Evolutionary conservation across 192 early-diverging fungal species (phyloP).

Genomic region (Phycomyces blakesleeanus): DNA sequence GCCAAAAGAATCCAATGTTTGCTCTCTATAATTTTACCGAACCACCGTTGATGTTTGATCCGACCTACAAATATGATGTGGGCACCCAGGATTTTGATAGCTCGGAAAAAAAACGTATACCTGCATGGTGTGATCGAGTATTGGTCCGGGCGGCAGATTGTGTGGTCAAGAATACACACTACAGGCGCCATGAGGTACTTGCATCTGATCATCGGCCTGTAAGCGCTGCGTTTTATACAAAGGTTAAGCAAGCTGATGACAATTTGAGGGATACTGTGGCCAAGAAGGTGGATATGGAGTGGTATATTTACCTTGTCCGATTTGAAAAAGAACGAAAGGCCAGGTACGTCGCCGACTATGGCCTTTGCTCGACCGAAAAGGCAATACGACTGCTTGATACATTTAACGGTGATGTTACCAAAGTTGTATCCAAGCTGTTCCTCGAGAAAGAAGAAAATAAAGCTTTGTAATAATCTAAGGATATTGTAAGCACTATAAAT

Average conservation of each 20-base stretch:
- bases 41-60: conserved; percentile 75
- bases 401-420: neutral
- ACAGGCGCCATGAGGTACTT: conserved; percentile 64
- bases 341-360: conserved; percentile 7
- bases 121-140: conserved; percentile 96
- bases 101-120: conserved; percentile 87
- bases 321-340: neutral
- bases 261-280: conserved; percentile 40
- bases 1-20: conserved; percentile 59
- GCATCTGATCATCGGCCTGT: conserved; percentile 88
- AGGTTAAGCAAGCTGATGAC: conserved; percentile 56
- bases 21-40: conserved; percentile 74
- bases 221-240: conserved; percentile 59
- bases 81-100: conserved; percentile 83
- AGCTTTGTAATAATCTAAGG: too few relatives aligned
- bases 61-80: conserved; percentile 96
- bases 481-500: too few relatives aligned
- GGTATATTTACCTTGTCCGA: conserved; percentile 10
- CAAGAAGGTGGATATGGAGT: conserved; percentile 49
- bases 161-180: conserved; percentile 35
- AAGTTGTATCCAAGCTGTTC: neutral
- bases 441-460: neutral
- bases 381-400: neutral
- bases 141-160: conserved; percentile 52
- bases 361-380: neutral